phyloP scores from a whole-genome alignment of 2,329 filamentous ascomycete genomes.

The Ophiocordyceps robertsii region DNA sequence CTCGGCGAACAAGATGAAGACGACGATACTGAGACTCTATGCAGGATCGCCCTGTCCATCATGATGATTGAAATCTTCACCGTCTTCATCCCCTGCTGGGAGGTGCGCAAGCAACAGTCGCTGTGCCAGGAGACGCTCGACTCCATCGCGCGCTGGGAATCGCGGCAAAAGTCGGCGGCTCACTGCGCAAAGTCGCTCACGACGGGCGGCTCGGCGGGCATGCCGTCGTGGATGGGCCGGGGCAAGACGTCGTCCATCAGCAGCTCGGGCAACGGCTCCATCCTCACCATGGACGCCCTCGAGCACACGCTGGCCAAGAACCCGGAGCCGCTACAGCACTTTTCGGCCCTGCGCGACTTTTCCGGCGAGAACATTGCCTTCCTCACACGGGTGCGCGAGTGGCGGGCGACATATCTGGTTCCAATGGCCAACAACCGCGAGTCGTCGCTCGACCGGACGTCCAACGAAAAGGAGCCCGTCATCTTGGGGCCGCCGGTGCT shows the following conservation, averaged over 20 bases:
- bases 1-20: too few relatives aligned
- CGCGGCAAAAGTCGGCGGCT: constrained; percentile 20
- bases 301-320: constrained; percentile 44
- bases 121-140: constrained; percentile 34
- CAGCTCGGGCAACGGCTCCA: constrained; percentile 24
- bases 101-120: constrained; percentile 33
- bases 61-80: constrained; percentile 50
- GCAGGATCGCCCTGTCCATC: constrained; percentile 44
- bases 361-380: constrained; percentile 58
- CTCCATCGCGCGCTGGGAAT: constrained; percentile 34
- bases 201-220: constrained; percentile 18
- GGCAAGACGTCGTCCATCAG: constrained; percentile 19
- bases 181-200: constrained; percentile 18
- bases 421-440: background rate
- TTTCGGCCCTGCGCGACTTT: constrained; percentile 49
- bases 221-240: constrained; percentile 21
- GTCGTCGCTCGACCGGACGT: background rate
- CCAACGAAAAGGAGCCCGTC: constrained; percentile 1
- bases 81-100: constrained; percentile 48
- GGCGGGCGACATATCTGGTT: constrained; percentile 16
- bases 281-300: constrained; percentile 46
- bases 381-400: constrained; percentile 38
- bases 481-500: constrained; percentile 8
- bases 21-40: background rate
- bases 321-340: constrained; percentile 42